Evolutionary conservation across 2,329 filamentous ascomycete species (phyloP).

Genomic region (Colletotrichum magnum): DNA sequence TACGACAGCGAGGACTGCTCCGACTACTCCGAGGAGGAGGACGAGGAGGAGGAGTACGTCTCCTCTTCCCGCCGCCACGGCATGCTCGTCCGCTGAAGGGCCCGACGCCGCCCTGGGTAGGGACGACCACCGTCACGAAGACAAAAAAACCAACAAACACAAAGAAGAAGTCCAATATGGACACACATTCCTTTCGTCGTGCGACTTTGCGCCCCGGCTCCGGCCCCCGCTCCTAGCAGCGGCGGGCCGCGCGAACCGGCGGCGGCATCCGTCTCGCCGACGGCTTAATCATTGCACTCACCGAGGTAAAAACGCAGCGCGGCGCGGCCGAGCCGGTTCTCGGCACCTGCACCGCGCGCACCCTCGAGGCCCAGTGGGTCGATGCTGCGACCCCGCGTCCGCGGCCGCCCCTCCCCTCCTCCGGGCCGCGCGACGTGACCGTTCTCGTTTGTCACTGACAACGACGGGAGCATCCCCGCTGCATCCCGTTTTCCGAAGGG

Average conservation of each 20-base stretch:
- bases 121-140: neutral
- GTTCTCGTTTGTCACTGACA: conserved; percentile 42
- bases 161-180: conserved; percentile 40
- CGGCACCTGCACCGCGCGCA: conserved; percentile 42
- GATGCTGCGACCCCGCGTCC: conserved; percentile 68
- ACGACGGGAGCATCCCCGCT: conserved; percentile 32
- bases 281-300: conserved; percentile 39
- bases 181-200: conserved; percentile 52
- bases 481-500: conserved; percentile 20
- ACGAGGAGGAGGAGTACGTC: conserved; percentile 58
- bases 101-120: conserved; percentile 30
- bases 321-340: conserved; percentile 62
- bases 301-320: conserved; percentile 37
- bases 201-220: conserved; percentile 21
- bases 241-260: conserved; percentile 15
- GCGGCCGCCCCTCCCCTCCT: conserved; percentile 38
- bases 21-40: conserved; percentile 69
- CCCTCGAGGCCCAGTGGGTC: conserved; percentile 58
- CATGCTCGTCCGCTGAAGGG: conserved; percentile 66
- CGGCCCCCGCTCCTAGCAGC: neutral
- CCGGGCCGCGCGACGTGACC: conserved; percentile 29
- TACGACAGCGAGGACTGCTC: conserved; percentile 81
- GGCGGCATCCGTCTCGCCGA: conserved; percentile 13
- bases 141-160: conserved; percentile 23
- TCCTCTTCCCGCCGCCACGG: conserved; percentile 73